Conservation (phyloP, 1,284 basidiomycete species). For the Ganoderma lingzhi region DNA sequence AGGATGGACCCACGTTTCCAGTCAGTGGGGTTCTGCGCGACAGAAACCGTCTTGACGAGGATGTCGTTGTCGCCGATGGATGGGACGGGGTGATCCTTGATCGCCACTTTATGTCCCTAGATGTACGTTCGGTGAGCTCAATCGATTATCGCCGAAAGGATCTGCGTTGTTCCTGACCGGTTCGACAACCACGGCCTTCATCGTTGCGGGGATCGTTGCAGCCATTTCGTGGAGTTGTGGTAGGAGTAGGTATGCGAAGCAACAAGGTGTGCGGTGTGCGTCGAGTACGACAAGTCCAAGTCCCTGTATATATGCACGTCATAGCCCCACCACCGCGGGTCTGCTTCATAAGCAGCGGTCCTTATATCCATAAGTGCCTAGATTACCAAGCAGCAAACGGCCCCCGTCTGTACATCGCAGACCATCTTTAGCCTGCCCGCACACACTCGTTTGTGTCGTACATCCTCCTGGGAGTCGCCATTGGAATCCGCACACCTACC, state of each 20-base stretch:
- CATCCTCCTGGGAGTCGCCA: too few relatives aligned
- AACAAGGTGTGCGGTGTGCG: not conserved
- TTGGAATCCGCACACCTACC: too few relatives aligned
- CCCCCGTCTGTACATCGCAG: too few relatives aligned
- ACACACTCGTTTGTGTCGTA: too few relatives aligned
- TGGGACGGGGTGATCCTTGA: constrained; percentile 38
- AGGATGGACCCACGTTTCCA: constrained; percentile 35
- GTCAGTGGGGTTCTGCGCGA: constrained; percentile 42
- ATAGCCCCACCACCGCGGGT: not conserved
- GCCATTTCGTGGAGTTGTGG: not conserved
- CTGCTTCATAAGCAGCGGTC: not conserved
- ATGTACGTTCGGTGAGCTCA: not conserved
- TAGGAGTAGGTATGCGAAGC: not conserved
- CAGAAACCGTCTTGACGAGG: constrained; percentile 37
- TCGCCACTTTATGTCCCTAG: constrained; percentile 28
- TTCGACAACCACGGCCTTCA: not conserved
- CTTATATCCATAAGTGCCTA: not conserved
- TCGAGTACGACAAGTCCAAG: not conserved
- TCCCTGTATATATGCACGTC: not conserved
- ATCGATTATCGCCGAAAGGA: not conserved
- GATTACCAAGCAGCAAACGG: not conserved
- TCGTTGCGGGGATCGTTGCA: not conserved
- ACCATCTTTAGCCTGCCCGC: too few relatives aligned
- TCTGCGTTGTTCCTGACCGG: not conserved
- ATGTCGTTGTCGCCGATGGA: constrained; percentile 36